These are phyloP conservation scores for Crassisporium funariophilum DNA, from an alignment of 768 basidiomycete genomes.

Conservation along the genomic window DNA sequence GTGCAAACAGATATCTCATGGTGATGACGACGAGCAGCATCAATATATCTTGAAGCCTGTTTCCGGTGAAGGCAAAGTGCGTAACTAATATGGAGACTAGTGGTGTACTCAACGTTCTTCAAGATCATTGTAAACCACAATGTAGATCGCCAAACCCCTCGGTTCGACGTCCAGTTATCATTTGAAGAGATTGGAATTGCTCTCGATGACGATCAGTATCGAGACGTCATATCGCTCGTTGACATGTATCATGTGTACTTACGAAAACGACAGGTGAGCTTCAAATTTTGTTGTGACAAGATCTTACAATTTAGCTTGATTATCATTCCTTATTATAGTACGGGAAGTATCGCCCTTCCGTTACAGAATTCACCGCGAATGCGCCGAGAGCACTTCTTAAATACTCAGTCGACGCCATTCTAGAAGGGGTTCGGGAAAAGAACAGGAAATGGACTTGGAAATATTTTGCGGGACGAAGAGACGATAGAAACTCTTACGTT, in stretches of 20 bases:
- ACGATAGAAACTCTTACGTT: constrained; percentile 86
- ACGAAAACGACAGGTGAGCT: constrained; percentile 72
- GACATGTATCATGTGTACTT: constrained; percentile 98
- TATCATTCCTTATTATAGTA: constrained; percentile 55
- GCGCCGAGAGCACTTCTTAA: constrained; percentile 67
- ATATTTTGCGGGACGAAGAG: constrained; percentile 84
- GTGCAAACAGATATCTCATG: constrained; percentile 44
- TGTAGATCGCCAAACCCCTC: constrained; percentile 71
- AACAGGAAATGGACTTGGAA: constrained; percentile 89
- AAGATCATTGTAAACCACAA: constrained; percentile 85
- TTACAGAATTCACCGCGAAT: constrained; percentile 60
- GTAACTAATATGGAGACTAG: constrained; percentile 23
- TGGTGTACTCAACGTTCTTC: constrained; percentile 1
- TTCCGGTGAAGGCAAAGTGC: constrained; percentile 88
- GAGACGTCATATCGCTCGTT: constrained; percentile 87
- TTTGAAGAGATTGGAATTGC: constrained; percentile 94
- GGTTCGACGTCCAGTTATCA: constrained; percentile 82
- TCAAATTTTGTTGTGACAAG: neutral
- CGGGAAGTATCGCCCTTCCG: constrained; percentile 73
- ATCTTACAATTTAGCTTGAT: neutral
- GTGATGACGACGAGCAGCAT: constrained; percentile 60
- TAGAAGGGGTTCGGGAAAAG: constrained; percentile 81
- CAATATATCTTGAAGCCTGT: constrained; percentile 97
- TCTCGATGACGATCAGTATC: constrained; percentile 92
- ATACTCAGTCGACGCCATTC: constrained; percentile 81